Evolutionary conservation across 495 filamentous ascomycete species (phyloP).

Genomic region (Penicillium daleae): DNA sequence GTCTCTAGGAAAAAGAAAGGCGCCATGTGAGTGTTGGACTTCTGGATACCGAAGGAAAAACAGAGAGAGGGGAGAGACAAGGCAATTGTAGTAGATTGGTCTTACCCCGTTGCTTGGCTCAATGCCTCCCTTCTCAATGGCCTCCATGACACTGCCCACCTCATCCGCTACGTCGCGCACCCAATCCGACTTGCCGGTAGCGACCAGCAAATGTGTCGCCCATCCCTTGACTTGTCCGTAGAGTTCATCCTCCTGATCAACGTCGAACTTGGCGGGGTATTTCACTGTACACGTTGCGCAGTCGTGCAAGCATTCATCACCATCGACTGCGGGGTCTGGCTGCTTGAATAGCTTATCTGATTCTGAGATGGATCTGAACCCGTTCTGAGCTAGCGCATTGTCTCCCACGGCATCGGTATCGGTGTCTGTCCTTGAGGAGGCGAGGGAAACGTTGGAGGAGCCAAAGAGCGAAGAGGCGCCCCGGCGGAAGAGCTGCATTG

Average conservation of each 20-base stretch:
- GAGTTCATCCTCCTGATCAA: constrained; percentile 77
- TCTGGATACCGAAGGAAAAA: not conserved
- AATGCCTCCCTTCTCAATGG: constrained; percentile 65
- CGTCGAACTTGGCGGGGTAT: constrained; percentile 73
- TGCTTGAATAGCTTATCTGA: constrained; percentile 47
- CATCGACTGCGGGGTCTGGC: constrained; percentile 73
- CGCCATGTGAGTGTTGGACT: not conserved
- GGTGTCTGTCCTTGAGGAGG: constrained; percentile 33
- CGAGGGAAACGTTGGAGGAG: constrained; percentile 34
- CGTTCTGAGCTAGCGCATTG: constrained; percentile 29
- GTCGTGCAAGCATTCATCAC: constrained; percentile 87
- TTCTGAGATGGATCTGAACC: constrained; percentile 46
- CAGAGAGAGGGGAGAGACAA: not conserved
- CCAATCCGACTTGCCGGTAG: constrained; percentile 96
- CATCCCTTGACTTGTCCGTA: constrained; percentile 90
- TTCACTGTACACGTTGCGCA: constrained; percentile 80
- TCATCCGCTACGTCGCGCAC: constrained; percentile 87
- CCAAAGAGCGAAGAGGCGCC: constrained; percentile 41
- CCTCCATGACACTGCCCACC: constrained; percentile 93
- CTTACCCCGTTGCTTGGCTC: constrained; percentile 77
- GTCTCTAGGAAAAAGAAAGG: constrained; percentile 47
- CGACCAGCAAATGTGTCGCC: constrained; percentile 87
- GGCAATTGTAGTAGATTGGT: constrained; percentile 8
- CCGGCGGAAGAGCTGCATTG: constrained; percentile 45
- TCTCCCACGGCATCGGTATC: constrained; percentile 30